Base-by-base conservation (phyloP, 1,284 basidiomycete genomes). In the Singerocomus inundabilis region DNA sequence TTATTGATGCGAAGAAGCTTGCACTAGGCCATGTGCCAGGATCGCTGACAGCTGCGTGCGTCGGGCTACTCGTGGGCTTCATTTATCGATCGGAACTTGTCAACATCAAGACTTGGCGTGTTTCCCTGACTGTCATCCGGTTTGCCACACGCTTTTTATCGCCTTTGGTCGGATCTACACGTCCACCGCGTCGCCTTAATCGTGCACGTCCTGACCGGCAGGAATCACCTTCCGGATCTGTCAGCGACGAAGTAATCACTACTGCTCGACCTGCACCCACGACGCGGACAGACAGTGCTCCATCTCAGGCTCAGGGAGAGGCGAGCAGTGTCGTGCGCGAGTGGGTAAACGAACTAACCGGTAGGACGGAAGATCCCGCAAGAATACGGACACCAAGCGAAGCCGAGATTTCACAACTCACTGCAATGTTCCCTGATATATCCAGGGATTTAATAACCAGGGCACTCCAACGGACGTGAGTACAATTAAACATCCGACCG, bases 371-470 rank as follows among this genome's bases (percentile, higher is more conserved):
- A 43, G 67, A 77, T 61, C 66, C 70, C 26, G 70, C 76, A 41
- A 77, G 84, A 26, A 75, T 89, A 46, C 78, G 88, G 41, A 82
- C 84, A 13, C 87, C 91, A 2, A 77, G 77, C 35, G 88, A 91
- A 39, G 72, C 78, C 29, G 91, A 94, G 70, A 88, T 93, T 42
- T 70, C 73, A 18, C 84, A 88, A 41, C 63, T 94, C 53, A 80
- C 79, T 43, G 78, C 70, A 46, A 93, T 95, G 87, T 95, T 95
- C 66, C 91, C 92, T 15, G 82, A 89, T 63, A 64, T 91, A 30
- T 78, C 79, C 26, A 74, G 90, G 46, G 85, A 89, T 43, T 77
- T 82, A n/a, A 72, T 93, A n/a, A 78, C 92, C 10, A 80, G 78
- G 30, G 84, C 90, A 8, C 71, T 95, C 37, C 91, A 93, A 64